Percentiles rank a stretch among this genome's conserved stretches.
phyloP scores from a whole-genome alignment of 164 flowering plant species.

The Chimonanthus praecox region DNA sequence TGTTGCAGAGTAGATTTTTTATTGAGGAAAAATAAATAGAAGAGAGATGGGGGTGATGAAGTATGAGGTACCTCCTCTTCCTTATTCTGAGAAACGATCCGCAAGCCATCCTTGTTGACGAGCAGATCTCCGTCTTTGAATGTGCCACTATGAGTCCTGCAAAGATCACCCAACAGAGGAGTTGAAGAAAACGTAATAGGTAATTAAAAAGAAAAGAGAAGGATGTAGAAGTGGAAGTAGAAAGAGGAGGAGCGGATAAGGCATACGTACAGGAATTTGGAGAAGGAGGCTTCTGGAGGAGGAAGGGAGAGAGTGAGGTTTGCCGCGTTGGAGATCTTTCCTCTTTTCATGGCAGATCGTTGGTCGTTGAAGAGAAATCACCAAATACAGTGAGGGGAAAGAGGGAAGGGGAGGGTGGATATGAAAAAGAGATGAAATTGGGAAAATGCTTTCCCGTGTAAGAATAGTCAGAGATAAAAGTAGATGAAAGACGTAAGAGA shows the following conservation, averaged over 20 bases:
- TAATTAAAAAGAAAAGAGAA: not conserved
- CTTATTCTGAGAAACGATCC: constrained; percentile 56
- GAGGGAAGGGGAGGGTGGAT: no score
- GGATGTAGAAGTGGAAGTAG: not conserved
- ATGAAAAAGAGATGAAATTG: no score
- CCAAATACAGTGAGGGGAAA: no score
- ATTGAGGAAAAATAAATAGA: no score
- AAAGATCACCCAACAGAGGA: not conserved
- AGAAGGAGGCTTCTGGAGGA: constrained; percentile 24
- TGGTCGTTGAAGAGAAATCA: not conserved
- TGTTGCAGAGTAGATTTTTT: no score
- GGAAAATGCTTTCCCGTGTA: no score
- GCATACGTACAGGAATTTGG: constrained; percentile 57
- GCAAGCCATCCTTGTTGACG: constrained; percentile 82
- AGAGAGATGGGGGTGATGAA: no score
- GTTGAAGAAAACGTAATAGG: not conserved
- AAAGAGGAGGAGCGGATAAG: not conserved
- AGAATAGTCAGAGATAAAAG: no score
- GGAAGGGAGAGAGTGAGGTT: constrained; percentile 20
- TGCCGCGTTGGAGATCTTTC: not conserved
- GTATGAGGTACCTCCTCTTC: constrained; percentile 41
- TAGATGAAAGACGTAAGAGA: no score
- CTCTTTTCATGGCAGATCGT: not conserved
- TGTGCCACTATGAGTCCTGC: constrained; percentile 82
- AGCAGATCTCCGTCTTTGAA: constrained; percentile 89